A percentile compares a stretch with the other conserved stretches of the same genome.
phyloP scores from a whole-genome alignment of 192 early-diverging fungal genomes.

The Entomortierella parvispora region DNA sequence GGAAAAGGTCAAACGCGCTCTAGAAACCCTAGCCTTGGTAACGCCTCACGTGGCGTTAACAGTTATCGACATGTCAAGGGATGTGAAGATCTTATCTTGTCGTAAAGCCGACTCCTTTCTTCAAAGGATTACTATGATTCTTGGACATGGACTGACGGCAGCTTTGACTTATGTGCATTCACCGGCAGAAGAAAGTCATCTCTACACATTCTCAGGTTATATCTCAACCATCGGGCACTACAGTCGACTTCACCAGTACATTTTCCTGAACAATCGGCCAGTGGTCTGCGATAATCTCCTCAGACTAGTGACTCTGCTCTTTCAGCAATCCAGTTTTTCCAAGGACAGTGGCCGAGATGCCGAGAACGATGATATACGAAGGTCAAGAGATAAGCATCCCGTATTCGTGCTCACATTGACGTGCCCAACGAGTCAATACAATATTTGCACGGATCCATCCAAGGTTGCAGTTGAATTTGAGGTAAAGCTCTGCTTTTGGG shows the following conservation, averaged over 20 bases:
- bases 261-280: slow-evolving; percentile 40
- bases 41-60: slow-evolving; percentile 52
- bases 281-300: slow-evolving; percentile 15
- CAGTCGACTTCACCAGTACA: slow-evolving; percentile 35
- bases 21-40: slow-evolving; percentile 63
- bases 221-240: slow-evolving; percentile 40
- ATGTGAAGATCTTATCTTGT: slow-evolving; percentile 44
- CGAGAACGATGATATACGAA: slow-evolving; percentile 12
- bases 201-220: slow-evolving; percentile 26
- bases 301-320: slow-evolving; percentile 11
- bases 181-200: neutral
- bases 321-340: slow-evolving; percentile 28
- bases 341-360: slow-evolving; percentile 33
- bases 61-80: slow-evolving; percentile 43
- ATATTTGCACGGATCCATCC: slow-evolving; percentile 64
- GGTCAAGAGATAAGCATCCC: slow-evolving; percentile 54
- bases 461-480: slow-evolving; percentile 65
- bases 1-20: slow-evolving; percentile 58
- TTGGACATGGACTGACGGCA: slow-evolving; percentile 56
- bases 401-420: slow-evolving; percentile 64
- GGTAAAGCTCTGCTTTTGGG: no score
- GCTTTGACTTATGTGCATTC: slow-evolving; percentile 12
- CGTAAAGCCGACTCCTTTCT: slow-evolving; percentile 44
- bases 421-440: slow-evolving; percentile 57
- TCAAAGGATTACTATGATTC: slow-evolving; percentile 50